Evolutionary conservation across 495 filamentous ascomycete genomes (phyloP).

Genomic region (Hypoxylon fragiforme): DNA sequence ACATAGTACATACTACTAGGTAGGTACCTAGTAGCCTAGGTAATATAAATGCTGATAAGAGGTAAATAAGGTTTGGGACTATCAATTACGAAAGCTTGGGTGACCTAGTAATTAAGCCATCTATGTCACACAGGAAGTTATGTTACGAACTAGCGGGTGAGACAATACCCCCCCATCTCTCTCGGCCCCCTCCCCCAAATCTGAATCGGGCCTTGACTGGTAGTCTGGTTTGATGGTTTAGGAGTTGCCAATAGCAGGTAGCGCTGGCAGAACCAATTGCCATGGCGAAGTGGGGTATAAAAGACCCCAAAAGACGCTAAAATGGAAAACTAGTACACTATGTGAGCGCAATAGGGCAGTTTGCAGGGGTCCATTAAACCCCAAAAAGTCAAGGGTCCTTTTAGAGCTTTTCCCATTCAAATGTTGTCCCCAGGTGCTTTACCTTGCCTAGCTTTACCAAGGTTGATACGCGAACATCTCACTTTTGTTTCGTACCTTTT

Average conservation of each 20-base stretch:
- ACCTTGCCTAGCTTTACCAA: too few relatives aligned
- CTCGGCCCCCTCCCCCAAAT: not conserved
- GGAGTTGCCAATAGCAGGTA: not conserved
- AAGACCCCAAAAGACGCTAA: not conserved
- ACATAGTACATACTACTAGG: too few relatives aligned
- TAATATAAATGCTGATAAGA: not conserved
- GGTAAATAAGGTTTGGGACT: not conserved
- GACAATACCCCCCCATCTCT: not conserved
- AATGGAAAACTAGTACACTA: not conserved
- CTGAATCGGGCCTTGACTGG: not conserved
- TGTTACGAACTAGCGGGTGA: not conserved
- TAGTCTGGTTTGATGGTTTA: not conserved
- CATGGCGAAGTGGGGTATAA: not conserved
- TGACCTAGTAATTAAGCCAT: not conserved
- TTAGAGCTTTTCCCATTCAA: too few relatives aligned
- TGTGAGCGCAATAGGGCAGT: too few relatives aligned
- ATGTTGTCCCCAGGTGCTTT: too few relatives aligned
- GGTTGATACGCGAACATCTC: conserved; percentile 31
- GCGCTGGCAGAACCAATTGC: not conserved
- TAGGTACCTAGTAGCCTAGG: not conserved
- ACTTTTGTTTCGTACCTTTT: conserved; percentile 30
- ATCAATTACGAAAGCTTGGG: not conserved
- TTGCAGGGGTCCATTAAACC: not conserved
- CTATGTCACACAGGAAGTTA: not conserved
- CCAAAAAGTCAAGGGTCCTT: not conserved